A percentile compares a stretch with the other conserved stretches of the same genome.
Conservation (phyloP, 108 stramenopile species). For the Cyclostephanos tholiformis region DNA sequence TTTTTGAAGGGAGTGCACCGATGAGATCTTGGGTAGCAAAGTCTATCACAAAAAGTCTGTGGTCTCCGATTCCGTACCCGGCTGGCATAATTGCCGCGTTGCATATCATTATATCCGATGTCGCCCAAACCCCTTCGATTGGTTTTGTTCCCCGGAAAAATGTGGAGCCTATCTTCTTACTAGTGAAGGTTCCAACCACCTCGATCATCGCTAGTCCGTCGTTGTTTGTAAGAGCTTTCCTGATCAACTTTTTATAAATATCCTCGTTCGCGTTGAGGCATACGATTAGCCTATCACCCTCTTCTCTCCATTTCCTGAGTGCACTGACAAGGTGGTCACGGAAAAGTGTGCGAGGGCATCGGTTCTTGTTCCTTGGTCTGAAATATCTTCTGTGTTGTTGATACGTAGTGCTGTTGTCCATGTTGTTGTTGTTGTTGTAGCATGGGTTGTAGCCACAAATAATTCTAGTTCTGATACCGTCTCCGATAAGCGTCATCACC, state of each 20-base stretch:
- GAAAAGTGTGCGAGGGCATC: not conserved
- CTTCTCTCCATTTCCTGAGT: not conserved
- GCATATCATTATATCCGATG: not conserved
- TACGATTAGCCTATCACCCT: conserved; percentile 6
- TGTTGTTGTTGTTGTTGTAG: no score
- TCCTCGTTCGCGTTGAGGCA: conserved; percentile 7
- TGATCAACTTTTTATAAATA: no score
- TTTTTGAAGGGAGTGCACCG: not conserved
- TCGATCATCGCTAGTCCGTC: conserved; percentile 3
- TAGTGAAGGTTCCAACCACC: not conserved
- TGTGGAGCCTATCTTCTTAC: not conserved
- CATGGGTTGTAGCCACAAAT: no score
- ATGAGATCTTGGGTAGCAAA: not conserved
- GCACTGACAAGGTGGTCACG: not conserved
- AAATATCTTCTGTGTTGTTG: no score
- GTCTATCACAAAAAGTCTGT: conserved; percentile 1
- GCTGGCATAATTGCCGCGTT: not conserved
- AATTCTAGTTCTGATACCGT: not conserved
- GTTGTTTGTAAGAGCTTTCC: not conserved
- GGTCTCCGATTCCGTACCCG: conserved; percentile 15
- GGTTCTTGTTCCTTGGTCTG: not conserved
- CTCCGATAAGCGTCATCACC: no score
- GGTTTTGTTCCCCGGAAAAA: conserved; percentile 11
- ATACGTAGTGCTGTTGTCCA: no score
- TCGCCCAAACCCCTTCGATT: conserved; percentile 1